Evolutionary conservation across 1,284 basidiomycete genomes (phyloP), one percentile per base, ranked within the genome.

Genomic region (Leucoagaricus sp.): DNA sequence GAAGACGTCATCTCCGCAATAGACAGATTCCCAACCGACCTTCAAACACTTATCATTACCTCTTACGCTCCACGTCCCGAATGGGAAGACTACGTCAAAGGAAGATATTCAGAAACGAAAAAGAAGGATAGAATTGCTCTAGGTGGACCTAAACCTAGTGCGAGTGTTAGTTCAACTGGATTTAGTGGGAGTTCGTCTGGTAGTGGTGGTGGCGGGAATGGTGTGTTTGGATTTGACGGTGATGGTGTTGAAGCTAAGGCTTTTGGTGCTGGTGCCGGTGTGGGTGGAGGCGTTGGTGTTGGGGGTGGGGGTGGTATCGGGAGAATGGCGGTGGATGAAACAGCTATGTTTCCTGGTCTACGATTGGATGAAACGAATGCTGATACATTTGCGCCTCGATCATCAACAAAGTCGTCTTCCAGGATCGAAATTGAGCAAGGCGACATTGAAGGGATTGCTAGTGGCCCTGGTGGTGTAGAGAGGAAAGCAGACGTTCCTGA

Each of bases 1-100:
- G 94, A 96, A 69, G 94, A 96, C 65, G 89, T 95, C 12, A 86
- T 95, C 66, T 85, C 84, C 58, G 86, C 93, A 5, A 79, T 96
- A 38, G 89, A 94, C 46, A 86, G 91, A 46, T 96, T 94, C 73
- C 94, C 95, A 0, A 78, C 83, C 17, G 91, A 94, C 40, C 79
- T 96, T n/a, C 79, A 84, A 33, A 75, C 81, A 1, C 72, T 79
- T 51, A 83, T 96, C 55, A 75, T 82, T 44, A 75, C 78, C 10
- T n/a, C 25, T 49, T 84, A 84, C 58, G 88, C 89, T 33, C 88
- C 89, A 3, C 83, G 86, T 55, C 88, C 89, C 0, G 90, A 86
- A 53, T 97, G 95, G 95, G 87, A 93, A 59, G 82, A 89, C 36
- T 97, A 94, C 64, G 91, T 96, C 42, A 85, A 82, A 6, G 91